These are phyloP conservation scores for Thinopyrum elongatum DNA, from an alignment of 176 grass and related monocot species.

Conservation along the genomic window DNA sequence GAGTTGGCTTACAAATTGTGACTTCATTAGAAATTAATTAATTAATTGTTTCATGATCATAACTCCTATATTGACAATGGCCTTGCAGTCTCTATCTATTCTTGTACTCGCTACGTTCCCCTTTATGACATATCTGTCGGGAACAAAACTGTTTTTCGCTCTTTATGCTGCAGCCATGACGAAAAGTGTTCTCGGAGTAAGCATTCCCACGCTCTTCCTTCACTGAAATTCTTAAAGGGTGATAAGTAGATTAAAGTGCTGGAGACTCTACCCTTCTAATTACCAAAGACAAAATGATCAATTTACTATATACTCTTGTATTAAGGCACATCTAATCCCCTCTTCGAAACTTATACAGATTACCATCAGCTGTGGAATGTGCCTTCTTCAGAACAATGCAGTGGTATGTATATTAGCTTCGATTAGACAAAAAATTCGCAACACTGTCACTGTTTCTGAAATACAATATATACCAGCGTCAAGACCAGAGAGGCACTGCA, in stretches of 20 bases:
- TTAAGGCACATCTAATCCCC: not conserved
- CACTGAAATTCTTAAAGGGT: not conserved
- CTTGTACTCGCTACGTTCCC: slow-evolving; percentile 52
- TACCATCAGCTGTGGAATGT: slow-evolving; percentile 13
- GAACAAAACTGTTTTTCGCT: slow-evolving; percentile 30
- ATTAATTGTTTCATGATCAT: not conserved
- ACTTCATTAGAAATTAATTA: not conserved
- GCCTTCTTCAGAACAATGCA: slow-evolving; percentile 75
- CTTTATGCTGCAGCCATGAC: slow-evolving; percentile 49
- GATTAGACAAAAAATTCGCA: not conserved
- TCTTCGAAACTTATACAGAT: not conserved
- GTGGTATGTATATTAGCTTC: slow-evolving; percentile 53
- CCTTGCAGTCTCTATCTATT: slow-evolving; percentile 47
- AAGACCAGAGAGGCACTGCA: slow-evolving; percentile 75
- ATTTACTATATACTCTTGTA: not conserved
- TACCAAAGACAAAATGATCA: not conserved
- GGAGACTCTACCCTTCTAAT: not conserved
- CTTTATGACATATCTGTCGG: slow-evolving; percentile 57
- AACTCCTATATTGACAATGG: not conserved
- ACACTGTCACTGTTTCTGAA: not conserved
- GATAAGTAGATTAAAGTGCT: not conserved
- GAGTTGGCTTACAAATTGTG: not conserved
- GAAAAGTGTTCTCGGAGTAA: slow-evolving; percentile 52
- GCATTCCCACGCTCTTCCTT: not conserved
- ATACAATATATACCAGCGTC: slow-evolving; percentile 37